Percentiles rank a stretch among this genome's conserved stretches.
phyloP scores from a whole-genome alignment of 73 alveolate genomes.

The Paramecium sexaurelia region DNA sequence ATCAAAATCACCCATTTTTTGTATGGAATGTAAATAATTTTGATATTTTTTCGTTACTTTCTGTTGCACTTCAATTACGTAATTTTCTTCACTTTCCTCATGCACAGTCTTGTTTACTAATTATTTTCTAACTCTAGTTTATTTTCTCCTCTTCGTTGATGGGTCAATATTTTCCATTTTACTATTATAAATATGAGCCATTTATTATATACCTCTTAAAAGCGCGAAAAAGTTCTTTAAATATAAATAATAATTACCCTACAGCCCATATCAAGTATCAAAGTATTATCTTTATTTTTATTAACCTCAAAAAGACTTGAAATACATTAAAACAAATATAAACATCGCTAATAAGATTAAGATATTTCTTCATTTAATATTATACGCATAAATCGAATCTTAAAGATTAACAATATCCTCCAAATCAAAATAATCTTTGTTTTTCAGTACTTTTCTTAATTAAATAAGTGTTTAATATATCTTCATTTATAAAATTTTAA shows the following conservation, averaged over 20 bases:
- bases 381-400: background rate
- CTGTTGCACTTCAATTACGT: background rate
- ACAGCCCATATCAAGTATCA: background rate
- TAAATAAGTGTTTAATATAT: background rate
- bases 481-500: background rate
- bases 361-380: background rate
- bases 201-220: slow-evolving; percentile 29
- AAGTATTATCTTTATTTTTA: background rate
- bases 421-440: background rate
- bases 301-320: background rate
- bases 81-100: slow-evolving; percentile 18
- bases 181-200: slow-evolving; percentile 6
- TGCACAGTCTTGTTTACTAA: background rate
- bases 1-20: slow-evolving; percentile 43
- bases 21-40: background rate
- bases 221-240: slow-evolving; percentile 50
- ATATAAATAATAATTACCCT: background rate
- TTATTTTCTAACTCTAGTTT: slow-evolving; percentile 16
- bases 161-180: slow-evolving; percentile 9
- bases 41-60: slow-evolving; percentile 27
- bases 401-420: background rate
- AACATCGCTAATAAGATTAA: background rate
- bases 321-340: background rate
- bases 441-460: background rate
- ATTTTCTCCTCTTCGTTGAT: background rate